Conservation (phyloP, 305 asterid genomes). For the Fraxinus ornus region DNA sequence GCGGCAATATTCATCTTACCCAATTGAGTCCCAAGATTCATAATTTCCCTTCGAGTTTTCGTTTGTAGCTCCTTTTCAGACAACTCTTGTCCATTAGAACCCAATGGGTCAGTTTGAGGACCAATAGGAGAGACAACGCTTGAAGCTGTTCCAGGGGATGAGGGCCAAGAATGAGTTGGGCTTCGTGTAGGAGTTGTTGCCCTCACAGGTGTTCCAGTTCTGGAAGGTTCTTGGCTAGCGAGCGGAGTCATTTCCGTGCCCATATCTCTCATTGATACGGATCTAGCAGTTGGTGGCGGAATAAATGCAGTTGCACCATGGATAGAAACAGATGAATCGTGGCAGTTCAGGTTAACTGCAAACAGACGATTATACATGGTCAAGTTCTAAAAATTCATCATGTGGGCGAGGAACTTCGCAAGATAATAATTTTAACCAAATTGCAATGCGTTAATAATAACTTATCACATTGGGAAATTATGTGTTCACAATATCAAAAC, state of each 20-base stretch:
- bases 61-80: slow-evolving; percentile 71
- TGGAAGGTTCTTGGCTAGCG: slow-evolving; percentile 95
- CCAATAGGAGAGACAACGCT: neutral
- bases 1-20: slow-evolving; percentile 97
- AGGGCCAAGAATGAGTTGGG: slow-evolving; percentile 85
- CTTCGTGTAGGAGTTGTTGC: slow-evolving; percentile 84
- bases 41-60: slow-evolving; percentile 82
- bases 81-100: slow-evolving; percentile 41
- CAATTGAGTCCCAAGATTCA: slow-evolving; percentile 81
- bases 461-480: neutral
- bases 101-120: neutral
- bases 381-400: neutral
- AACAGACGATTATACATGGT: neutral
- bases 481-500: neutral
- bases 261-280: slow-evolving; percentile 97
- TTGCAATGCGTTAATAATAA: neutral
- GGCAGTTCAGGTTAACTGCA: neutral
- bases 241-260: slow-evolving; percentile 99
- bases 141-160: slow-evolving; percentile 67
- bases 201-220: slow-evolving; percentile 74
- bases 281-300: slow-evolving; percentile 52
- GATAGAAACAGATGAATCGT: neutral
- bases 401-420: neutral
- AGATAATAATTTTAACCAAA: neutral
- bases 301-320: neutral